Evolutionary conservation across 108 stramenopile species (phyloP), one percentile per base, ranked within the genome.

Genomic region (Cyclotella baltica): DNA sequence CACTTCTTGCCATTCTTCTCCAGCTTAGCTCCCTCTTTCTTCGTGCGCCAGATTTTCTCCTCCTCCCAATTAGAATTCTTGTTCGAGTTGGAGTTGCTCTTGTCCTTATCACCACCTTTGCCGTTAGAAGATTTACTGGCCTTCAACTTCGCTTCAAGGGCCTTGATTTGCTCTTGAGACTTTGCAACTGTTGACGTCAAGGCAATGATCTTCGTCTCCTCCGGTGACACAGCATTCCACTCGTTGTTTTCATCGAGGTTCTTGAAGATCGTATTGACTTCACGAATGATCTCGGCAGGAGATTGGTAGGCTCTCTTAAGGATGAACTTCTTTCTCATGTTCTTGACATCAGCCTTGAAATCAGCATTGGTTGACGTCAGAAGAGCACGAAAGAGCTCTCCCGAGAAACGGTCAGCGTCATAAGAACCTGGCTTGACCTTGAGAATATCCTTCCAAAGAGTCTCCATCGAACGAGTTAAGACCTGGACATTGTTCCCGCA

Each of bases 381-480:
- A 1, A 57, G 23, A 0, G 59, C 72, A 47, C 47, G 72, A 27
- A 73, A 73, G 43, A 73, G 59, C n/a, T 73, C 36, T n/a, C 13
- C 40, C 8, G 62, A 8, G 59, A 73, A 62, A 13, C 29, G 34
- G 38, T 46, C 40, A 29, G 61, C 72, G 28, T 62, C 59, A 19
- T 46, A 73, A 11, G 22, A 34, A 19, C 46, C 61, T 3, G 38
- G 40, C 15, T 73, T 73, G 2, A 38, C n/a, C n/a, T 37, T 33
- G 15, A 28, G 25, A 27, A 73, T 73, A 9, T 62, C 61, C 40
- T 62, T 19, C 4, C 35, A 37, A 1, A 38, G 25, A 4, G 35
- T 23, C 28, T 72, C 70, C 55, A 72, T 57, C 23, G 18, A 19
- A 3, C 34, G 35, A 15, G 27, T 58, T 2, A 57, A 28, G 20